A percentile compares a stretch with the other conserved stretches of the same genome.
These are phyloP conservation scores for Solanum stenotomum DNA, from an alignment of 257 asterid genomes.

Conservation along the genomic window DNA sequence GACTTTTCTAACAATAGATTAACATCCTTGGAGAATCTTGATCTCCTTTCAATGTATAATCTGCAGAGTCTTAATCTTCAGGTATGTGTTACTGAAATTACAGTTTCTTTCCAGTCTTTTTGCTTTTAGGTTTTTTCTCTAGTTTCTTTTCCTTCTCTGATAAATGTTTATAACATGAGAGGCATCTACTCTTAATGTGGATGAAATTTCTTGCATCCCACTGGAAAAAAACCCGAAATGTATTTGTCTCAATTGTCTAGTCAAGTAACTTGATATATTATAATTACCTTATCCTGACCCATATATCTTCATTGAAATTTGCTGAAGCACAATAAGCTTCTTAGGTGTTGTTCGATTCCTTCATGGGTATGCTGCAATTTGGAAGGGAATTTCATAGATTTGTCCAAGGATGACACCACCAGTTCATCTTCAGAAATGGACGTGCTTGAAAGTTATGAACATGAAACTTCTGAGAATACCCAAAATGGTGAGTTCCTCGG, in stretches of 20 bases:
- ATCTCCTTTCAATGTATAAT: constrained; percentile 67
- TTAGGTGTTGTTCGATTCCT: constrained; percentile 47
- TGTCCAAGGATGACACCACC: constrained; percentile 43
- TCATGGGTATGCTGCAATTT: constrained; percentile 83
- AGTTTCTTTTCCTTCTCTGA: not conserved
- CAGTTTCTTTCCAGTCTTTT: not conserved
- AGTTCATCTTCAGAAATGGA: constrained; percentile 81
- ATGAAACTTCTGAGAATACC: constrained; percentile 22
- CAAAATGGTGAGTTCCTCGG: constrained; percentile 20
- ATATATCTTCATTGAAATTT: not conserved
- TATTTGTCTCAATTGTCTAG: not conserved
- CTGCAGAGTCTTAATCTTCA: constrained; percentile 66
- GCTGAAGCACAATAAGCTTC: constrained; percentile 61
- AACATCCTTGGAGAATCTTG: constrained; percentile 55
- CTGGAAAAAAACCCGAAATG: not conserved
- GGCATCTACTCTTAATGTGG: not conserved
- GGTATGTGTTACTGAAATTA: constrained; percentile 28
- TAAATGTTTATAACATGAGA: not conserved
- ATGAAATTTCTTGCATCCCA: not conserved
- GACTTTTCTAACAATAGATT: constrained; percentile 80
- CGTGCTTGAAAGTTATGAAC: constrained; percentile 50
- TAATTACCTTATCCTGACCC: not conserved
- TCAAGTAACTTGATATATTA: not conserved
- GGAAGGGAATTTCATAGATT: constrained; percentile 50
- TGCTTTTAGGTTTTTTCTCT: not conserved